These are phyloP conservation scores for Rugosomyces carneus DNA, from an alignment of 1,284 basidiomycete species.

Conservation along the genomic window DNA sequence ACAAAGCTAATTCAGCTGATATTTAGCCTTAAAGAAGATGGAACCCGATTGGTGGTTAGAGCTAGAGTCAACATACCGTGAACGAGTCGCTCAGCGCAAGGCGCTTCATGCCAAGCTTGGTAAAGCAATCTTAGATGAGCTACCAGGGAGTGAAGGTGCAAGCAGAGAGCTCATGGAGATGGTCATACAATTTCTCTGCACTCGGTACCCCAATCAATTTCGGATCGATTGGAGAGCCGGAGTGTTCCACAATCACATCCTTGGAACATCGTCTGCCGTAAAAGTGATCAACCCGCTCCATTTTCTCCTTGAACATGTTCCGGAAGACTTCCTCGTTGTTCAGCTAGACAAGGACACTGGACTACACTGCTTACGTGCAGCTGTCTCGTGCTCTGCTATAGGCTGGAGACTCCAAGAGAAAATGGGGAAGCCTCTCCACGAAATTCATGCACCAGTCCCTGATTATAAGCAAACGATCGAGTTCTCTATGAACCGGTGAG, in stretches of 20 bases:
- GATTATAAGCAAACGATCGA: constrained; percentile 43
- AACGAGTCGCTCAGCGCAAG: constrained; percentile 36
- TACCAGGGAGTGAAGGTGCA: constrained; percentile 36
- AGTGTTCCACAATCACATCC: constrained; percentile 37
- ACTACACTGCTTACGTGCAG: constrained; percentile 36
- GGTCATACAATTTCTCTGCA: constrained; percentile 43
- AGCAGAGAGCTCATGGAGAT: constrained; percentile 44
- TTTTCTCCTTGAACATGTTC: constrained; percentile 42
- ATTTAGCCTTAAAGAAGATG: constrained; percentile 37
- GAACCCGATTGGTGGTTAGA: constrained; percentile 51
- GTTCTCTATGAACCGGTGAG: constrained; percentile 43
- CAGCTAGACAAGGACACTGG: constrained; percentile 35
- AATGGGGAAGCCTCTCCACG: constrained; percentile 38
- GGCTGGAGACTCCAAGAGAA: constrained; percentile 43
- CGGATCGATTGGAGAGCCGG: constrained; percentile 26
- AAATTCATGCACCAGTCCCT: constrained; percentile 42
- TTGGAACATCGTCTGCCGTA: constrained; percentile 27
- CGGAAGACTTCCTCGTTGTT: constrained; percentile 43
- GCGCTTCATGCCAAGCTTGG: constrained; percentile 32
- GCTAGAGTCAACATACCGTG: constrained; percentile 42
- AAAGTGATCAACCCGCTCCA: constrained; percentile 28
- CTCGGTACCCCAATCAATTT: constrained; percentile 42
- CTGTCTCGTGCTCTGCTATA: constrained; percentile 38
- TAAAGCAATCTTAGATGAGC: constrained; percentile 30
- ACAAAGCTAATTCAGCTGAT: background rate